phyloP scores from a whole-genome alignment of 345 rosid species.

The Camelina sativa region DNA sequence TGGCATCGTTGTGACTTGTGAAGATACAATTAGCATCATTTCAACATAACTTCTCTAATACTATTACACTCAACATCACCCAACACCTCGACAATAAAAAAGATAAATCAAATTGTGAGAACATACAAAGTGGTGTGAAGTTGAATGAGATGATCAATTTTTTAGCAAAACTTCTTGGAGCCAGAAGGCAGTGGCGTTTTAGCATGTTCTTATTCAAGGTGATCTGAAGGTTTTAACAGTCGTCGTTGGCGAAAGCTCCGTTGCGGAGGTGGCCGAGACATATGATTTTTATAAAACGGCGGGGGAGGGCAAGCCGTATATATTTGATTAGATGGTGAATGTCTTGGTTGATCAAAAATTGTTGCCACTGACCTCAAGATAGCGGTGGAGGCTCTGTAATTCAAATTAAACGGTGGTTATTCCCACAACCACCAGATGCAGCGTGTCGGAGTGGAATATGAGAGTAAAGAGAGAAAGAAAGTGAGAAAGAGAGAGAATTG shows the following conservation, averaged over 20 bases:
- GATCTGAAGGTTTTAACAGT: constrained; percentile 61
- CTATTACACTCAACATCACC: too few species aligned
- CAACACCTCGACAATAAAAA: too few species aligned
- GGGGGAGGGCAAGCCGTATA: constrained; percentile 46
- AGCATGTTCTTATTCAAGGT: constrained; percentile 76
- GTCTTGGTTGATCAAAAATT: constrained; percentile 41
- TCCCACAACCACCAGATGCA: background rate
- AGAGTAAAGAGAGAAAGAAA: too few species aligned
- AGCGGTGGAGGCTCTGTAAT: constrained; percentile 32
- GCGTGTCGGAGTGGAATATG: too few species aligned
- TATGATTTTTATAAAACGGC: constrained; percentile 50
- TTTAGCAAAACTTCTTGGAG: too few species aligned
- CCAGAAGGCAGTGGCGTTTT: constrained; percentile 56
- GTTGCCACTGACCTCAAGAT: constrained; percentile 40
- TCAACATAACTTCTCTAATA: too few species aligned
- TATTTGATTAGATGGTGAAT: constrained; percentile 28
- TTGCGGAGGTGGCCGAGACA: constrained; percentile 51
- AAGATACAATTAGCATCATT: too few species aligned
- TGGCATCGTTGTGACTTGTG: too few species aligned
- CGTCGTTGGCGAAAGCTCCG: constrained; percentile 49
- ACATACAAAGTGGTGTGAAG: background rate
- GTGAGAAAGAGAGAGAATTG: too few species aligned
- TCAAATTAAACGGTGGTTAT: constrained; percentile 40
- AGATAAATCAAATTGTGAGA: too few species aligned
- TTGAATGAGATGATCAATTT: background rate